A percentile compares a stretch with the other conserved stretches of the same genome.
These are phyloP conservation scores for Rubia tinctorum DNA, from an alignment of 305 asterid genomes.

Conservation along the genomic window DNA sequence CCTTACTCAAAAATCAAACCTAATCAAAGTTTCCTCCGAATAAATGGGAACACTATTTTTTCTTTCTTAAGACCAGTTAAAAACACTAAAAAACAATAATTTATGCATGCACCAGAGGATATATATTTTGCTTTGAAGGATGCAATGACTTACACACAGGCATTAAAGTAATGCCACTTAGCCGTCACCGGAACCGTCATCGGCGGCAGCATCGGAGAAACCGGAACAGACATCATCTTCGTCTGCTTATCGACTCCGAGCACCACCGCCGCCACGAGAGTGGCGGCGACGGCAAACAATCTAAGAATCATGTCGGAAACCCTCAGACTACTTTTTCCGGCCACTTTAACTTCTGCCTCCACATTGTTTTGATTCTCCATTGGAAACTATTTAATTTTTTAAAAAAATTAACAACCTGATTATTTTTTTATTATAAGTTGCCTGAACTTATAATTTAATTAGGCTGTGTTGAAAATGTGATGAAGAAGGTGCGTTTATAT, in stretches of 20 bases:
- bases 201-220: conserved; percentile 45
- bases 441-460: not conserved
- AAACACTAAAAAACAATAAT: too few species aligned
- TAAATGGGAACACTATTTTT: too few species aligned
- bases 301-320: conserved; percentile 40
- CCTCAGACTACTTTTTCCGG: conserved; percentile 13
- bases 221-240: conserved; percentile 25
- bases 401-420: not conserved
- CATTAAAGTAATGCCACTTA: conserved; percentile 53
- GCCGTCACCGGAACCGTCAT: conserved; percentile 47
- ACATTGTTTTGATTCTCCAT: not conserved
- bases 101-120: too few species aligned
- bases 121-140: too few species aligned
- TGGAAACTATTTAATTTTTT: not conserved
- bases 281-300: conserved; percentile 37
- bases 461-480: not conserved
- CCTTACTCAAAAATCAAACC: not conserved
- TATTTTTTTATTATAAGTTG: not conserved
- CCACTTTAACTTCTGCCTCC: conserved; percentile 20
- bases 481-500: not conserved
- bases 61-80: too few species aligned
- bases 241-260: conserved; percentile 50
- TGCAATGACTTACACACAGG: conserved; percentile 45
- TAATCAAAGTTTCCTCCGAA: not conserved
- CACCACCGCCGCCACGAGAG: conserved; percentile 50